Conservation (phyloP, 768 basidiomycete species). For the Pulveroboletus sp. region DNA sequence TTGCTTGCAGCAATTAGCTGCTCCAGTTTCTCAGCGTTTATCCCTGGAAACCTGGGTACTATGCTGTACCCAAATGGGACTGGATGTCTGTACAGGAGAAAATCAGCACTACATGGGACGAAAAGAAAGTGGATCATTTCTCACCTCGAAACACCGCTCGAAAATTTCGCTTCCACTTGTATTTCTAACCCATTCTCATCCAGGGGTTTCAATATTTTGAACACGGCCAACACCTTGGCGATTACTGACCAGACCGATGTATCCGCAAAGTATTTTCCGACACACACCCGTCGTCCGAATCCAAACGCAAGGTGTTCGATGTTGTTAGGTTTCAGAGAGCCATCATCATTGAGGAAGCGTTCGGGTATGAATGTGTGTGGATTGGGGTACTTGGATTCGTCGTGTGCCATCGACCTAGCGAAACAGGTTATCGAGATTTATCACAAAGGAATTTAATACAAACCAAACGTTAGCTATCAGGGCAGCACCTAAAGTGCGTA, state of each 20-base stretch:
- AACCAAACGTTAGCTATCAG: constrained; percentile 10
- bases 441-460: not conserved
- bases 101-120: not conserved
- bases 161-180: not conserved
- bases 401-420: constrained; percentile 14
- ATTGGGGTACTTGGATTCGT: constrained; percentile 30
- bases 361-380: constrained; percentile 36
- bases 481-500: not conserved
- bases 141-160: constrained; percentile 1
- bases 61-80: constrained; percentile 1
- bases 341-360: constrained; percentile 31
- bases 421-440: not conserved
- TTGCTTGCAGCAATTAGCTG: not conserved
- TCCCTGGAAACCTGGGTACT: not conserved
- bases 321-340: constrained; percentile 7
- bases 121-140: not conserved
- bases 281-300: constrained; percentile 23
- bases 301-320: constrained; percentile 14
- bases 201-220: constrained; percentile 4
- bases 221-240: constrained; percentile 8
- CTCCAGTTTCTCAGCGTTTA: not conserved
- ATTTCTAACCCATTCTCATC: constrained; percentile 12
- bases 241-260: constrained; percentile 11
- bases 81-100: not conserved
- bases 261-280: constrained; percentile 20